These are phyloP conservation scores for Rhizoclosmatium sp. DNA, from an alignment of 192 early-diverging fungal species.

Conservation along the genomic window DNA sequence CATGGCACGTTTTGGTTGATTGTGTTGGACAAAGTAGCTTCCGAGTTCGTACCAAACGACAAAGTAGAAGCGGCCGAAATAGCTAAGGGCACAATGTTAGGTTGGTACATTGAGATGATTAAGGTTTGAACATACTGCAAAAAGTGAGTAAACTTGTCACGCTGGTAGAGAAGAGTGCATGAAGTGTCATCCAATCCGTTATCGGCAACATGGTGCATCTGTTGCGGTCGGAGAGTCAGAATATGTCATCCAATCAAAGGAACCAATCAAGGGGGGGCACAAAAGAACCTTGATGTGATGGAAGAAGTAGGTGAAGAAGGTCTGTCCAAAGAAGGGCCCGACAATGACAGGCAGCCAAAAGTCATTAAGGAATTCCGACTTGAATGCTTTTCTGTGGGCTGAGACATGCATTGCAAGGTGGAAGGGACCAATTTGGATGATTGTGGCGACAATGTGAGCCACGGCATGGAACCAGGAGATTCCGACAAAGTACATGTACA, in stretches of 20 bases:
- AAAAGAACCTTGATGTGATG: conserved; percentile 51
- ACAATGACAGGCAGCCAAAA: conserved; percentile 37
- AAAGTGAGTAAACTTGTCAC: conserved; percentile 49
- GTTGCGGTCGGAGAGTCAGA: neutral
- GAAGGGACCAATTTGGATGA: conserved; percentile 30
- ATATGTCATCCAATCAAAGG: neutral
- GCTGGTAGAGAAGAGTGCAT: conserved; percentile 49
- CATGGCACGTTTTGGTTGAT: conserved; percentile 22
- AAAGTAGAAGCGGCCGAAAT: conserved; percentile 51
- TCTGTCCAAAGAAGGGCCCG: conserved; percentile 47
- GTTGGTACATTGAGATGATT: conserved; percentile 2
- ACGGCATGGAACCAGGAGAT: conserved; percentile 42
- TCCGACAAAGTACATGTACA: conserved; percentile 39
- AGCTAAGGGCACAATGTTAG: conserved; percentile 24
- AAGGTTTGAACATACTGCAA: conserved; percentile 32
- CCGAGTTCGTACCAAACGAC: conserved; percentile 39
- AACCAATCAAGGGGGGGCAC: neutral
- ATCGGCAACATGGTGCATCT: conserved; percentile 56
- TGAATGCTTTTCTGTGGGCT: conserved; percentile 34
- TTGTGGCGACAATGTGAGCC: conserved; percentile 37
- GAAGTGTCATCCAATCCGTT: conserved; percentile 47
- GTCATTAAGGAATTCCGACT: conserved; percentile 22
- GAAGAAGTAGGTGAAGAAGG: conserved; percentile 49
- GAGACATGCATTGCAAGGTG: conserved; percentile 49
- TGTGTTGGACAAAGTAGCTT: conserved; percentile 44